Base-by-base conservation (phyloP, 441 rosid genomes). In the Macaranga tanarius region DNA sequence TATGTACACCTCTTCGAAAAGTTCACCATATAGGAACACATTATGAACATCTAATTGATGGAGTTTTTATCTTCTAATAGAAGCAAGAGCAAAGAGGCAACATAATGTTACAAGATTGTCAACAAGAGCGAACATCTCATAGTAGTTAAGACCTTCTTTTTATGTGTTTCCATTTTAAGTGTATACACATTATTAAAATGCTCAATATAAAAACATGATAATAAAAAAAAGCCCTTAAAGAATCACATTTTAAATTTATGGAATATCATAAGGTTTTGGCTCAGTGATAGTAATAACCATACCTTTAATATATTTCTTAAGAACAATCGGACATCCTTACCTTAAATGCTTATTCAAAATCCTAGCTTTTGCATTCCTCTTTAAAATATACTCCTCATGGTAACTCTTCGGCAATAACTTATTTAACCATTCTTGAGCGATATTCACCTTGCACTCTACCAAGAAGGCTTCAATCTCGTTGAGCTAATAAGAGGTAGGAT, bases 211-310 rank as follows among this genome's bases (percentile, higher is more conserved):
- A 25, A 42, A 65, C 28, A 65, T 16, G 62, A 54, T 10, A 34
- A 56, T 50, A 69, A 74, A 31, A 54, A 70, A 45, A 60, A 61
- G 38, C 57, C 74, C 70, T 54, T 34, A 7, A 28, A 59, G 17
- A n/a, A 11, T 71, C 66, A 56, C 9, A 65, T 8, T 61, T 17
- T 0, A 48, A 15, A 12, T 19, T 90, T 90, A 95, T 15, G 96
- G 97, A 68, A 79, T 92, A 73, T 95, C 99, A 98, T 97, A 95
- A 25, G 99, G 97, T 81, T 86, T 95, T 10, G 97, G 91, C 80
- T 95, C 98, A 31, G 99, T 96, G 56, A 95, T 89, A 5, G 98
- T 97, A 22, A 92, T 97, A 8, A 95, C 97, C 99, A 95, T 95
- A 81, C 96, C 97, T 88, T 92, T 87, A 56, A 95, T 95, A 63